phyloP scores from a whole-genome alignment of 768 basidiomycete genomes.

The Rickenella mellea region DNA sequence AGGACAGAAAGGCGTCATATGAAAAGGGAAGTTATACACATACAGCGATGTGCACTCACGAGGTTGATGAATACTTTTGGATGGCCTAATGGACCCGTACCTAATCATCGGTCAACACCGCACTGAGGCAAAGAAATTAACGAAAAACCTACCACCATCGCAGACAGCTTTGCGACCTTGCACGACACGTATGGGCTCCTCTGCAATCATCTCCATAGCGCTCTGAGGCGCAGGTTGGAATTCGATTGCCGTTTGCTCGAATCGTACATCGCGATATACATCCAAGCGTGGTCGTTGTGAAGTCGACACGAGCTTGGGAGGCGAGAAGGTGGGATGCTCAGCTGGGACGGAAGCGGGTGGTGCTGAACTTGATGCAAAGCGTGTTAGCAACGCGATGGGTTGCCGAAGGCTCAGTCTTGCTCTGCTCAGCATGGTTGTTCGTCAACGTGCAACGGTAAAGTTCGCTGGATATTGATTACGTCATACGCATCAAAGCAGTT shows the following conservation, averaged over 20 bases:
- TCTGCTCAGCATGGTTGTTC: conserved; percentile 1
- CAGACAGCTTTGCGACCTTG: conserved; percentile 81
- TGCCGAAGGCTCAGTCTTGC: not conserved
- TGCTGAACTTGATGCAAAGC: conserved; percentile 1
- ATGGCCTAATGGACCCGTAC: conserved; percentile 90
- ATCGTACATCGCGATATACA: conserved; percentile 59
- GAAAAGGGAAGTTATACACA: not conserved
- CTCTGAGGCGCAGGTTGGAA: conserved; percentile 84
- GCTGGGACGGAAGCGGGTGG: conserved; percentile 6
- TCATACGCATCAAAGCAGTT: no score
- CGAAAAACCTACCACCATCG: conserved; percentile 77
- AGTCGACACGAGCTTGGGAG: conserved; percentile 71
- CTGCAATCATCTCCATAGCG: conserved; percentile 82
- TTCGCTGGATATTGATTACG: no score
- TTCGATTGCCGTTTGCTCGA: conserved; percentile 85
- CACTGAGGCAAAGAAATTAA: conserved; percentile 1
- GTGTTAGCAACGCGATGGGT: conserved; percentile 2
- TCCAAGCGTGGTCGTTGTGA: conserved; percentile 65
- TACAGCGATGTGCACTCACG: conserved; percentile 34
- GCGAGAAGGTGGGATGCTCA: conserved; percentile 70
- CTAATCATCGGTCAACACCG: conserved; percentile 29
- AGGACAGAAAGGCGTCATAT: not conserved
- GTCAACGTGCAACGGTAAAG: not conserved
- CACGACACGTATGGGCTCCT: conserved; percentile 80
- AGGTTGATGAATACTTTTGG: conserved; percentile 96